These are phyloP conservation scores for Pichia sp. DNA, from an alignment of 1,139 yeast species.

Conservation along the genomic window DNA sequence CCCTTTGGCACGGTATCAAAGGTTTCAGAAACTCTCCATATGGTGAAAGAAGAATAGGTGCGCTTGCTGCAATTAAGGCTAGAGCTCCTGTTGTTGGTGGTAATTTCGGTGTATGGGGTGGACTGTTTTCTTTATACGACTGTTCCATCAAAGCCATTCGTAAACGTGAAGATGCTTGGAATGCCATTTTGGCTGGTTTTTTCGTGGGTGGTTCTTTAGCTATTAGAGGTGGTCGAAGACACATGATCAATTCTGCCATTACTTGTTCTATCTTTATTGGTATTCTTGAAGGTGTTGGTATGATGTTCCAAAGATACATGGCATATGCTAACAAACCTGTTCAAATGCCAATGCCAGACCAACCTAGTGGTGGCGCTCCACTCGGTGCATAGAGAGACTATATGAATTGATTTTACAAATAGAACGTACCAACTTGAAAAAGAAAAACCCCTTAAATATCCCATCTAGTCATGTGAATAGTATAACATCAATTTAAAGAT, in stretches of 20 bases:
- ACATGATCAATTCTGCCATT: constrained; percentile 92
- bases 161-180: constrained; percentile 97
- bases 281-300: constrained; percentile 96
- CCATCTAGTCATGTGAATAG: too few relatives aligned
- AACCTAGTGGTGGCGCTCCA: constrained; percentile 23
- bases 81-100: constrained; percentile 99
- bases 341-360: constrained; percentile 67
- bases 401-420: neutral
- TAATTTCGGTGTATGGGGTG: constrained; percentile 99
- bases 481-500: too few relatives aligned
- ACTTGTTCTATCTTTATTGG: constrained; percentile 97
- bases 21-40: constrained; percentile 97
- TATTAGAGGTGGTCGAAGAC: constrained; percentile 98
- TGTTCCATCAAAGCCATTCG: constrained; percentile 93
- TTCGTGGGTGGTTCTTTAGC: constrained; percentile 98
- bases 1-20: constrained; percentile 97
- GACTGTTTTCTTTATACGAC: constrained; percentile 89
- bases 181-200: constrained; percentile 96
- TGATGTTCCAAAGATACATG: constrained; percentile 86
- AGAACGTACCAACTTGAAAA: too few relatives aligned
- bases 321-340: constrained; percentile 80
- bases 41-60: constrained; percentile 91
- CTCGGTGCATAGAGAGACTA: constrained; percentile 32
- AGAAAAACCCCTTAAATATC: too few relatives aligned
- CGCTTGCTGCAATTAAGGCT: constrained; percentile 83